These are phyloP conservation scores for Volvariella surrecta DNA, from an alignment of 1,284 basidiomycete genomes.

Conservation along the genomic window DNA sequence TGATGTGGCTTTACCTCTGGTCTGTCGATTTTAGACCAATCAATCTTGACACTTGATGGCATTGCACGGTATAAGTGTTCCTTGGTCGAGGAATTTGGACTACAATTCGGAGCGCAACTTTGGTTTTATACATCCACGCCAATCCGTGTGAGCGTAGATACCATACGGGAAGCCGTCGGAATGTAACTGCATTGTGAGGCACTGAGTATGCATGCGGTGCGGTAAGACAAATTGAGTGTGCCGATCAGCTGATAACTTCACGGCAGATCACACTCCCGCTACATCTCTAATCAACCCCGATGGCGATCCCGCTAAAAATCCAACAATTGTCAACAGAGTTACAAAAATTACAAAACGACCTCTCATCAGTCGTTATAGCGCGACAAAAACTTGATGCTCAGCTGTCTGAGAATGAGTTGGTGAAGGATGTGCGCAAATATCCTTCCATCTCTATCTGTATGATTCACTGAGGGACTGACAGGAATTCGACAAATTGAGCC, in stretches of 20 bases:
- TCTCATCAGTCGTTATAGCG: constrained; percentile 66
- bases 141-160: too few relatives aligned
- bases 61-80: constrained; percentile 19
- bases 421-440: constrained; percentile 63
- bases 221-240: too few relatives aligned
- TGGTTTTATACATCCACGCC: too few relatives aligned
- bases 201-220: too few relatives aligned
- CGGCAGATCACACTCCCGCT: too few relatives aligned
- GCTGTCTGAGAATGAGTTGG: constrained; percentile 85
- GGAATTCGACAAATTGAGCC: constrained; percentile 79
- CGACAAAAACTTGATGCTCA: constrained; percentile 84
- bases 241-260: too few relatives aligned
- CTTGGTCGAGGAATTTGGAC: too few relatives aligned
- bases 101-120: too few relatives aligned
- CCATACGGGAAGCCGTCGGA: too few relatives aligned
- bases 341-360: constrained; percentile 73
- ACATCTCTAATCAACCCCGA: constrained; percentile 6
- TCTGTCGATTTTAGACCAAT: constrained; percentile 62
- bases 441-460: neutral
- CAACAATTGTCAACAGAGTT: constrained; percentile 65
- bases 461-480: constrained; percentile 21
- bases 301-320: constrained; percentile 35
- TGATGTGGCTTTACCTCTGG: constrained; percentile 51
- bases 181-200: too few relatives aligned
- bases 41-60: constrained; percentile 36